These are phyloP conservation scores for Penicillium sp. DNA, from an alignment of 2,329 filamentous ascomycete species.

Conservation along the genomic window DNA sequence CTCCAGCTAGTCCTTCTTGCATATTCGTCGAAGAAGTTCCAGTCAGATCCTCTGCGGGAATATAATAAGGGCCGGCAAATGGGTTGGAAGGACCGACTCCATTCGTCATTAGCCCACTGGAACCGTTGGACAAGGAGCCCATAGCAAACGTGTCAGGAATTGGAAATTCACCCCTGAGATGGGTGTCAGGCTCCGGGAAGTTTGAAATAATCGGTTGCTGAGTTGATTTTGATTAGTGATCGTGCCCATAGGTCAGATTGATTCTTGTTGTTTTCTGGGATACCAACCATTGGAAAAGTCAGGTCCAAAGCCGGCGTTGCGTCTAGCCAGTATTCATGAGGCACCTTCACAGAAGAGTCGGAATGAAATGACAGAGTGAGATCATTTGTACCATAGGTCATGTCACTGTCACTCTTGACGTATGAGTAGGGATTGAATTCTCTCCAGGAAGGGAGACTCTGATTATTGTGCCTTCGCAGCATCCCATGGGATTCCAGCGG, in stretches of 20 bases:
- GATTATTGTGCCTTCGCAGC: neutral
- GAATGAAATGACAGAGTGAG: neutral
- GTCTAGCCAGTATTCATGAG: neutral
- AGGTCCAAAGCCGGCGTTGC: neutral
- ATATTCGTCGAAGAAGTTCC: constrained; percentile 1
- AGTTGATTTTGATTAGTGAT: neutral
- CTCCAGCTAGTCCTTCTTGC: too few relatives aligned
- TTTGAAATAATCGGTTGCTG: neutral
- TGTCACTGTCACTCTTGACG: neutral
- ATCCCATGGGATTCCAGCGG: neutral
- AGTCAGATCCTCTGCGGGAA: neutral
- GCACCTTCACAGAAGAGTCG: neutral
- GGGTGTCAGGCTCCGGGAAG: neutral
- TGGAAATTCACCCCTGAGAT: neutral
- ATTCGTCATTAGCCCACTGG: neutral
- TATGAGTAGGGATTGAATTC: neutral
- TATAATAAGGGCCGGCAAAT: neutral
- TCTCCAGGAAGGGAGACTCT: neutral
- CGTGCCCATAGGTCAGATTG: neutral
- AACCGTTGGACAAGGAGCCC: neutral
- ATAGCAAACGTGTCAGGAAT: neutral
- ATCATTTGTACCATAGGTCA: neutral
- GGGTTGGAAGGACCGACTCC: neutral
- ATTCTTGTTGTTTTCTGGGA: too few relatives aligned
- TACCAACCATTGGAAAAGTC: neutral